Conservation (phyloP, 352 stramenopile species). For the Pythium folliculosum region DNA sequence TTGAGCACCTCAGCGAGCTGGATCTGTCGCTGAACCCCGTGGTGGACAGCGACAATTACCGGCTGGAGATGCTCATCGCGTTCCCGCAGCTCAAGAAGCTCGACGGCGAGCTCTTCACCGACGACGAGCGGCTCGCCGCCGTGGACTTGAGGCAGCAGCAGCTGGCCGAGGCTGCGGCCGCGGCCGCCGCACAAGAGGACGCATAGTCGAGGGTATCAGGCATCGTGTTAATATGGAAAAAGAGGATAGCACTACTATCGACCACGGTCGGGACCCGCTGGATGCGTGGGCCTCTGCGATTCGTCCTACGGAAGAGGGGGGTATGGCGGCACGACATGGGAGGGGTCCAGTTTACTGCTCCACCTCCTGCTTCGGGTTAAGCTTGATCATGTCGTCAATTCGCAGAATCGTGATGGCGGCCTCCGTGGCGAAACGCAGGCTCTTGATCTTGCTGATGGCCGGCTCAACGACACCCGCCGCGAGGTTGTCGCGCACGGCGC, state of each 20-base stretch:
- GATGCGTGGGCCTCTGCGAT: background rate
- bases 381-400: conserved; percentile 99
- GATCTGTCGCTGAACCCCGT: conserved; percentile 59
- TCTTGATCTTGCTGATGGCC: conserved; percentile 99
- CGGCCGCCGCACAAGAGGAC: conserved; percentile 30
- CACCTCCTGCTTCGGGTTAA: conserved; percentile 89
- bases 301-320: conserved; percentile 18
- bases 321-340: background rate
- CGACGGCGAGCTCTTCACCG: conserved; percentile 51
- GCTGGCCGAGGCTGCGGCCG: conserved; percentile 33
- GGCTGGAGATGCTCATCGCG: conserved; percentile 51
- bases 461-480: conserved; percentile 98
- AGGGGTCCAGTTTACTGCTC: conserved; percentile 52
- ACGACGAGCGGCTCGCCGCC: conserved; percentile 64
- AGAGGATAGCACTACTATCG: conserved; percentile 32
- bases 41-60: conserved; percentile 57
- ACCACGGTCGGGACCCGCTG: conserved; percentile 16
- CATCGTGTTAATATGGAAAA: conserved; percentile 29
- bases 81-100: conserved; percentile 58
- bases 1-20: conserved; percentile 47
- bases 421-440: conserved; percentile 98
- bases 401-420: conserved; percentile 99
- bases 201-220: conserved; percentile 22
- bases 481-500: conserved; percentile 96
- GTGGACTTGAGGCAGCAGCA: conserved; percentile 58